Percentiles rank a stretch among this genome's conserved stretches.
These are phyloP conservation scores for Colletotrichum lindemuthianum DNA, from an alignment of 2,329 filamentous ascomycete species.

Conservation along the genomic window DNA sequence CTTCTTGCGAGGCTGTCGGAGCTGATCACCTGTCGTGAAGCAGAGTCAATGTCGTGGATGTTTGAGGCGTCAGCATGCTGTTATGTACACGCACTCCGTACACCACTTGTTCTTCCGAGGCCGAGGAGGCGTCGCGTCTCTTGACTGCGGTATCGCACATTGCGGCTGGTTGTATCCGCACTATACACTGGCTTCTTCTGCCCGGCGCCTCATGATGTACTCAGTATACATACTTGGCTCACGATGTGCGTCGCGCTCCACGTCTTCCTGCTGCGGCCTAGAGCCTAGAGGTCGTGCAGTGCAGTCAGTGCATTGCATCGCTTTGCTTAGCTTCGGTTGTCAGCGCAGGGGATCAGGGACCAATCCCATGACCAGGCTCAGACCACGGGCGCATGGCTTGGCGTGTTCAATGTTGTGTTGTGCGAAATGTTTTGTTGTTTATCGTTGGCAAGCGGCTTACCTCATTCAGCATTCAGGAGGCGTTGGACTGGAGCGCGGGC, in stretches of 20 bases:
- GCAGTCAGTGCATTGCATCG: background rate
- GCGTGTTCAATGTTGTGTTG: conserved; percentile 27
- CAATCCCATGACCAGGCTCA: conserved; percentile 11
- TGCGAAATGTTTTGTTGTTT: conserved; percentile 23
- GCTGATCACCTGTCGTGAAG: too few species aligned
- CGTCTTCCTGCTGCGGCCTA: too few species aligned
- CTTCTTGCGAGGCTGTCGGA: too few species aligned
- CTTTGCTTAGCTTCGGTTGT: background rate
- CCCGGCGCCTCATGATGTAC: too few species aligned
- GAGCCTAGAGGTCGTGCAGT: too few species aligned
- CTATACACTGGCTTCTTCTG: too few species aligned
- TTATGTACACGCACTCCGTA: background rate
- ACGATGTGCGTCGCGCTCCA: too few species aligned
- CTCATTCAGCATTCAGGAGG: conserved; percentile 27
- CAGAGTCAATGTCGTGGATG: too few species aligned
- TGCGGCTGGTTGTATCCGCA: conserved; percentile 20
- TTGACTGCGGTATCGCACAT: conserved; percentile 20
- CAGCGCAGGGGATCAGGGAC: background rate
- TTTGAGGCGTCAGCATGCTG: too few species aligned
- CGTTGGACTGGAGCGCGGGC: conserved; percentile 12
- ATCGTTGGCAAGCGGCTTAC: conserved; percentile 4
- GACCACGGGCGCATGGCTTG: conserved; percentile 14
- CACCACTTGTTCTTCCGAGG: background rate
- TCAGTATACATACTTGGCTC: too few species aligned
- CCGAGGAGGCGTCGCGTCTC: conserved; percentile 16